phyloP scores from a whole-genome alignment of 306 rosid genomes.

The Lupinus albus region DNA sequence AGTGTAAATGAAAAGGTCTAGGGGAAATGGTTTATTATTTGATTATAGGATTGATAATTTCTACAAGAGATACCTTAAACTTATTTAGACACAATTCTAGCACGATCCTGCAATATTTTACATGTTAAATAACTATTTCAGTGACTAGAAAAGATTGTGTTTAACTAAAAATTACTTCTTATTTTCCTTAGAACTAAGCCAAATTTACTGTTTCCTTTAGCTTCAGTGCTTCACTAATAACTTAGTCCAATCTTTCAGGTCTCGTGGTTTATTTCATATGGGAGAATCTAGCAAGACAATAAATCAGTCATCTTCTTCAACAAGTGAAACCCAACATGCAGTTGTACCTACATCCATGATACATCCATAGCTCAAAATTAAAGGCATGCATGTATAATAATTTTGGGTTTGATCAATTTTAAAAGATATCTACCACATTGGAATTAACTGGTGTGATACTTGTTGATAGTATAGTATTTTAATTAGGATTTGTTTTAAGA shows the following conservation, averaged over 20 bases:
- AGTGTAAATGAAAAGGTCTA: not conserved
- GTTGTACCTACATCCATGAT: conserved; percentile 26
- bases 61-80: not conserved
- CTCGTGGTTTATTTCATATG: conserved; percentile 28
- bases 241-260: conserved; percentile 44
- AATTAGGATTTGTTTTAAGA: too few species aligned
- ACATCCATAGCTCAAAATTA: not conserved
- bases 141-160: not conserved
- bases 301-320: conserved; percentile 34
- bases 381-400: too few species aligned
- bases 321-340: conserved; percentile 24
- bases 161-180: not conserved
- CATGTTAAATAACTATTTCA: too few species aligned
- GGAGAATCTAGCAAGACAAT: conserved; percentile 46
- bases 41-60: not conserved
- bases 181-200: not conserved
- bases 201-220: not conserved
- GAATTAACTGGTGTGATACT: too few species aligned
- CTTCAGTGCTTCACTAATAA: conserved; percentile 10
- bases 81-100: not conserved
- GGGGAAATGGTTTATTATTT: conserved; percentile 17
- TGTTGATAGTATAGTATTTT: too few species aligned
- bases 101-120: not conserved
- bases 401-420: too few species aligned
- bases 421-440: too few species aligned